Evolutionary conservation across 257 asterid species (phyloP), one percentile per base, ranked within the genome.

Genomic region (Anisodus tanguticus): DNA sequence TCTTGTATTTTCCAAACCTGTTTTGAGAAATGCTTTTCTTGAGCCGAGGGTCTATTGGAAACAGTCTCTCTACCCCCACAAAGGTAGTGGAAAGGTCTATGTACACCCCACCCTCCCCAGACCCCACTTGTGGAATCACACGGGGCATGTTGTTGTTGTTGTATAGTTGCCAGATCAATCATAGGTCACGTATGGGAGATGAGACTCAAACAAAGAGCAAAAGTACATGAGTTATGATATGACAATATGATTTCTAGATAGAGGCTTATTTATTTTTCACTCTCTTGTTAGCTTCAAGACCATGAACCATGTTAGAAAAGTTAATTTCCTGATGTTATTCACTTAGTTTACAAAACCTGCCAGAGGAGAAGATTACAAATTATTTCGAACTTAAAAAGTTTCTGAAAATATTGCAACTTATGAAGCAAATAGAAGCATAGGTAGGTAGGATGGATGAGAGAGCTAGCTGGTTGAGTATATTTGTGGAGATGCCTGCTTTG

Each of bases 221-320:
- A 51, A 31, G 35, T 17, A 51, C 17, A 26, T 51, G 47, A 31
- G 11, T 76, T 26, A 11, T 26, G 47, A 76, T 76, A 51, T 49
- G 11, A 51, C 26, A 7, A 37, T 6, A 51, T 53, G 81, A 51
- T 12, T 51, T 22, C 22, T 76, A 12, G 19, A 22, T 45, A 76
- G 11, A 1, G n/a, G 80, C 80, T 17, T 43, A 17, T 43, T 70
- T 71, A 43, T n/a, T 77, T 53, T 53, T 26, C 15, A 31, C 49
- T 53, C 8, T 77, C 26, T 53, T 77, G 49, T 77, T 13, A 49
- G 49, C 62, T 22, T 74, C 62, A 74, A 74, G 60, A 74, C 59
- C 81, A 74, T 49, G 62, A 74, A 43, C 16, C 49, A 69, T 41
- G 78, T 41, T 31, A 41, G 54, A 69, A 41, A 39, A 8, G 4